These are phyloP conservation scores for Russula sp. DNA, from an alignment of 768 basidiomycete species.

Conservation along the genomic window DNA sequence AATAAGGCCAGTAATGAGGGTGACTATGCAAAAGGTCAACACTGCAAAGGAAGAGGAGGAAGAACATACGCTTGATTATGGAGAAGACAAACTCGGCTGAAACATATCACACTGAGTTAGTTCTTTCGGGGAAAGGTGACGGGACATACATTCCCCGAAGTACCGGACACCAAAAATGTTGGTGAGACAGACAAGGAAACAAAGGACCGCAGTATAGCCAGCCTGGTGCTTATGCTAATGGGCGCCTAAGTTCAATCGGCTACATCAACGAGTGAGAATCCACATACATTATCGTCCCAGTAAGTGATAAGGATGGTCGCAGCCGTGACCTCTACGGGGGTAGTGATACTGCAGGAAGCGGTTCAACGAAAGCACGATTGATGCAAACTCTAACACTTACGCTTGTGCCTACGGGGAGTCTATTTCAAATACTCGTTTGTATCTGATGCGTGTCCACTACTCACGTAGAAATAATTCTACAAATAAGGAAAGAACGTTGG, in stretches of 20 bases:
- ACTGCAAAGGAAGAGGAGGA: constrained; percentile 17
- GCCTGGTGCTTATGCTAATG: constrained; percentile 48
- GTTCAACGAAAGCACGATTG: neutral
- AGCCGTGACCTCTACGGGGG: constrained; percentile 74
- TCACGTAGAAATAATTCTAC: constrained; percentile 54
- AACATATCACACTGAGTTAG: neutral
- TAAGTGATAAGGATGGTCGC: constrained; percentile 65
- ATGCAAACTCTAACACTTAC: constrained; percentile 11
- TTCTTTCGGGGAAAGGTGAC: neutral
- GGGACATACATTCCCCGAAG: constrained; percentile 54
- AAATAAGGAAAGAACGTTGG: constrained; percentile 4
- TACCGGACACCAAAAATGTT: constrained; percentile 71
- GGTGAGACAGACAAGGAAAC: constrained; percentile 54
- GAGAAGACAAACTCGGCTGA: constrained; percentile 64
- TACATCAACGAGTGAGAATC: neutral
- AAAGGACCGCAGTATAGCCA: constrained; percentile 58
- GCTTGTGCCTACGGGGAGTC: constrained; percentile 36
- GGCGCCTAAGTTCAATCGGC: neutral
- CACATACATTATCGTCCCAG: constrained; percentile 62
- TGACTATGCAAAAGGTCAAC: constrained; percentile 40
- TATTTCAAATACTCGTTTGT: constrained; percentile 3
- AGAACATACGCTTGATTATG: constrained; percentile 54
- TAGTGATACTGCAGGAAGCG: constrained; percentile 42
- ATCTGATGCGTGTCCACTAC: constrained; percentile 30
- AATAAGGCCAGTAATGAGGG: constrained; percentile 60